phyloP scores from a whole-genome alignment of 2,329 filamentous ascomycete species.

The Fusarium piperis region DNA sequence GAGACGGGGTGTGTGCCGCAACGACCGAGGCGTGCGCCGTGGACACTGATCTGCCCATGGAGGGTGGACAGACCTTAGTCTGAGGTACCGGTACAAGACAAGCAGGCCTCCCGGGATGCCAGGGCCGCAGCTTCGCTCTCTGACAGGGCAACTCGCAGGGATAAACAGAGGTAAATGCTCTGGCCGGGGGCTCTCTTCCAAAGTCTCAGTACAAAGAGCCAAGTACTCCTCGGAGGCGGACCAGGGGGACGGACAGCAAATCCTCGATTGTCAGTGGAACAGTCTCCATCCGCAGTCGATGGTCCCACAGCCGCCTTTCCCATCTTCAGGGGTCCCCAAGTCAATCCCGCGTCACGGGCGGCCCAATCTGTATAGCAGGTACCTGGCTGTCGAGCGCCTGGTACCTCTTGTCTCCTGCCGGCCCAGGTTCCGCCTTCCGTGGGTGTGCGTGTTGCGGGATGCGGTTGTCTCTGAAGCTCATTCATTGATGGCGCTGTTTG shows the following conservation, averaged over 20 bases:
- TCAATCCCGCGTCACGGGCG: constrained; percentile 22
- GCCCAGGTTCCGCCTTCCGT: background rate
- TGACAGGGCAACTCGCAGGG: constrained; percentile 3
- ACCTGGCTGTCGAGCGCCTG: background rate
- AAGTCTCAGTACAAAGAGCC: constrained; percentile 19
- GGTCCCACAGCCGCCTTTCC: constrained; percentile 11
- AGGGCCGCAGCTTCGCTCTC: constrained; percentile 1
- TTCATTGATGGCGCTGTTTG: constrained; percentile 10
- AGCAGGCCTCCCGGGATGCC: constrained; percentile 3
- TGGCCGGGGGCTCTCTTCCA: background rate
- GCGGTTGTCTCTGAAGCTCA: constrained; percentile 8
- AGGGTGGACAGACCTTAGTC: background rate
- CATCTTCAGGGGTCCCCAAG: constrained; percentile 29
- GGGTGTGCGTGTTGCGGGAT: background rate
- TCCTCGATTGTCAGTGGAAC: constrained; percentile 3
- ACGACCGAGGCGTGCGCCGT: constrained; percentile 17
- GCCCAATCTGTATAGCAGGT: constrained; percentile 11
- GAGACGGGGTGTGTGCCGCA: constrained; percentile 13
- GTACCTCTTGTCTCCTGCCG: constrained; percentile 1
- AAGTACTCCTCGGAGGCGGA: background rate
- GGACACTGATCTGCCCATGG: constrained; percentile 22
- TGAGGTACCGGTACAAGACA: constrained; percentile 7
- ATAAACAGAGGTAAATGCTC: background rate
- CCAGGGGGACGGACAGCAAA: constrained; percentile 1
- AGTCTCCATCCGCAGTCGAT: constrained; percentile 21